phyloP scores from a whole-genome alignment of 768 basidiomycete species.

The Termitomyces sp. region DNA sequence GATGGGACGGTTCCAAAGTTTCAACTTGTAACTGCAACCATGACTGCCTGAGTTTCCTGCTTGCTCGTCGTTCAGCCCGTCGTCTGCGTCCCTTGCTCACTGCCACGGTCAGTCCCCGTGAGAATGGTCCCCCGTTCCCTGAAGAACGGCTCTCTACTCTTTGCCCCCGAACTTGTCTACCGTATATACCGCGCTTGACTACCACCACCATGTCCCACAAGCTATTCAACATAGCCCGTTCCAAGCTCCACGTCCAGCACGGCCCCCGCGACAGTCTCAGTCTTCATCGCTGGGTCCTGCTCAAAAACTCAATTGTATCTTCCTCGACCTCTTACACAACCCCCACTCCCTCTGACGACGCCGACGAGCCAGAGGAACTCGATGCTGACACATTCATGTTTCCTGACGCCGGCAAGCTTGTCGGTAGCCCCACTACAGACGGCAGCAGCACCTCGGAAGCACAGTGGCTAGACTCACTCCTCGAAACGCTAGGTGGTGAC shows the following conservation, averaged over 20 bases:
- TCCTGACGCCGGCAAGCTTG: constrained; percentile 64
- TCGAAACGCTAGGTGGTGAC: constrained; percentile 63
- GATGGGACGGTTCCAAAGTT: background rate
- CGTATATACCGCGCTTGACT: constrained; percentile 63
- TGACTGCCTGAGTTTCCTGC: constrained; percentile 32
- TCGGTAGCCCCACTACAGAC: constrained; percentile 27
- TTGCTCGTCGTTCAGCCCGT: constrained; percentile 2
- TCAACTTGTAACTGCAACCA: constrained; percentile 16
- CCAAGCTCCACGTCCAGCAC: constrained; percentile 64
- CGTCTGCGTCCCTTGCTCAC: constrained; percentile 24
- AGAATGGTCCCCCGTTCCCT: constrained; percentile 79
- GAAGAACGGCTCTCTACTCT: constrained; percentile 82
- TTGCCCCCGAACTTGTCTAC: constrained; percentile 83
- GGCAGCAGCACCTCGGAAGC: constrained; percentile 54
- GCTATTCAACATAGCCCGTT: constrained; percentile 61
- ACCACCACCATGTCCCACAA: constrained; percentile 30
- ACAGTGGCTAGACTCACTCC: constrained; percentile 76
- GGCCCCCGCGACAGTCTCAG: constrained; percentile 62
- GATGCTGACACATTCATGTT: constrained; percentile 72
- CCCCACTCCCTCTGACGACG: constrained; percentile 25
- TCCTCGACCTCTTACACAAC: constrained; percentile 25
- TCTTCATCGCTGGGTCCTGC: constrained; percentile 82
- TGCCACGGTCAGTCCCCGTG: constrained; percentile 29
- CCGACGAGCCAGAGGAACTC: constrained; percentile 44
- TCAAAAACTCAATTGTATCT: constrained; percentile 76